A percentile compares a stretch with the other conserved stretches of the same genome.
Conservation (phyloP, 2,329 filamentous ascomycete species). For the Xylariaceae sp. region DNA sequence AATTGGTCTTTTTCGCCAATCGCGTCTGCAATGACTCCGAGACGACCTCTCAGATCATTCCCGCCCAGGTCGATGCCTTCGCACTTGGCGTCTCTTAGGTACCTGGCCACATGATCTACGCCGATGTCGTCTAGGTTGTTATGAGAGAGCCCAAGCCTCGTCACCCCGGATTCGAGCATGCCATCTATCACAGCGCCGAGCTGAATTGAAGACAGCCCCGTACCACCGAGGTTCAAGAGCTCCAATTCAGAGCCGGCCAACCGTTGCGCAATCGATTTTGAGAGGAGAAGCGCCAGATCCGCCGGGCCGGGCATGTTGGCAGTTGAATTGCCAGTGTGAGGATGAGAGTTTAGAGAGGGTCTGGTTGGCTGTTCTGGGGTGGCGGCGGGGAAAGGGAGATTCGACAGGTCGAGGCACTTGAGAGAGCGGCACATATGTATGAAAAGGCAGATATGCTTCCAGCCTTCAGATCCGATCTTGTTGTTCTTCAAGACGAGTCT, state of each 20-base stretch:
- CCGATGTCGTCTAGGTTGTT: conserved; percentile 71
- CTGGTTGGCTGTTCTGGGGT: conserved; percentile 16
- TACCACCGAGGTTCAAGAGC: conserved; percentile 76
- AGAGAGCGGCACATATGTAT: conserved; percentile 83
- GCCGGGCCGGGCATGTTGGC: conserved; percentile 25
- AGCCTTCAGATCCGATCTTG: conserved; percentile 78
- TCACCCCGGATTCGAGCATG: conserved; percentile 67
- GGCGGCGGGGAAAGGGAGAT: conserved; percentile 68
- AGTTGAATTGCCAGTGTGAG: too few relatives aligned
- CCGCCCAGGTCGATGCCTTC: conserved; percentile 85
- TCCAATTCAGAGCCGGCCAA: conserved; percentile 70
- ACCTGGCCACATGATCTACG: conserved; percentile 67
- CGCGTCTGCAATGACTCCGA: conserved; percentile 44
- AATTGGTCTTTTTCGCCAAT: conserved; percentile 51
- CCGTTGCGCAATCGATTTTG: conserved; percentile 68
- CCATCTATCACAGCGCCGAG: conserved; percentile 75
- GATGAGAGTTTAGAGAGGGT: conserved; percentile 15
- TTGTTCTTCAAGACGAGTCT: conserved; percentile 87
- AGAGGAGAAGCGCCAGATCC: conserved; percentile 59
- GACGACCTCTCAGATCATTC: conserved; percentile 59
- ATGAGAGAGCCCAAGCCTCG: conserved; percentile 72
- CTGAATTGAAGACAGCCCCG: conserved; percentile 61
- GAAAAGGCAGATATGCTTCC: conserved; percentile 86
- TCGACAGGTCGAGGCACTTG: conserved; percentile 78
- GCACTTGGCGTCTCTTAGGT: conserved; percentile 68